Conservation (phyloP, 257 asterid genomes). For the Voacanga thouarsii region DNA sequence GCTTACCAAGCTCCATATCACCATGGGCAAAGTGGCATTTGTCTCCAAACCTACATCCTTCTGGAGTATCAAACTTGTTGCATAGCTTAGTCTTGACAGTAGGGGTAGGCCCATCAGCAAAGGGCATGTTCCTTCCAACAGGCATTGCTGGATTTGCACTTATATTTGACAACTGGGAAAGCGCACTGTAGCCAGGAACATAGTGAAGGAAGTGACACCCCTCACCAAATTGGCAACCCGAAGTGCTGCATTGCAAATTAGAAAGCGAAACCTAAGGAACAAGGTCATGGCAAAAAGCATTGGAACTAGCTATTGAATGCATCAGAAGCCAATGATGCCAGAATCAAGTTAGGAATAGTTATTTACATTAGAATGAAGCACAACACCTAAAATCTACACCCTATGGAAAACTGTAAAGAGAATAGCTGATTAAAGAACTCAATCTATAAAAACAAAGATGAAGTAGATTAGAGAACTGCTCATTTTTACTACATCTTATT, state of each 20-base stretch:
- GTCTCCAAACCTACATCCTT: constrained; percentile 92
- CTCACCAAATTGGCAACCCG: constrained; percentile 70
- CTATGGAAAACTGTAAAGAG: background rate
- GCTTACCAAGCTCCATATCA: constrained; percentile 77
- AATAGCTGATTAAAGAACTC: background rate
- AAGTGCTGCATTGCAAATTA: constrained; percentile 45
- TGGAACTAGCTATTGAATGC: background rate
- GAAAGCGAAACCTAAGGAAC: constrained; percentile 4
- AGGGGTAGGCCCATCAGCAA: constrained; percentile 49
- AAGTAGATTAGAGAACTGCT: background rate
- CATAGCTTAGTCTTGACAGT: constrained; percentile 63
- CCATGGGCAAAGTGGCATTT: constrained; percentile 94
- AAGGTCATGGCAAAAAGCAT: background rate
- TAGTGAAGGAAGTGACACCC: constrained; percentile 83
- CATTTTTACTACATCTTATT: background rate
- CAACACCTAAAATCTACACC: background rate
- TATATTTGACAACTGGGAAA: constrained; percentile 55
- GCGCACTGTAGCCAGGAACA: constrained; percentile 77
- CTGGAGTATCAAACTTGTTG: constrained; percentile 63
- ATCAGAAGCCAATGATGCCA: background rate
- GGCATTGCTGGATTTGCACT: constrained; percentile 48
- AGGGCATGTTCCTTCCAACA: constrained; percentile 32
- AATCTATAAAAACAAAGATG: background rate
- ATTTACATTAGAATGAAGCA: background rate
- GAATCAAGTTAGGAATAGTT: background rate